Percentiles rank a stretch among this genome's conserved stretches.
phyloP scores from a whole-genome alignment of 2,329 filamentous ascomycete species.

The Fusarium staphyleae region DNA sequence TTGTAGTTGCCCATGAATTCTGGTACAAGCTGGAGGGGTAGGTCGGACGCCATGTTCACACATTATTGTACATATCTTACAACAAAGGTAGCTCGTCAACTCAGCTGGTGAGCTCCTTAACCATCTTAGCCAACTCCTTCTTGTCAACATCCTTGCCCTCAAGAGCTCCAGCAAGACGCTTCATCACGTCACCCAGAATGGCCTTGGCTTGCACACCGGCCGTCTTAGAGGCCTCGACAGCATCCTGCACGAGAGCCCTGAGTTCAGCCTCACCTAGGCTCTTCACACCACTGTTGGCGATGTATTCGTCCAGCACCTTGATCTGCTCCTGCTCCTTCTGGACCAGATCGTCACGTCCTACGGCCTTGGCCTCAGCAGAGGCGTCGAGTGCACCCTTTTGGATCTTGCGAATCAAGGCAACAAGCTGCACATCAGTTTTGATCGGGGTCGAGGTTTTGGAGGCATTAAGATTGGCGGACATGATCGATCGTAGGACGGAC shows the following conservation, averaged over 20 bases:
- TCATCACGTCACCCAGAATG: constrained; percentile 68
- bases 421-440: constrained; percentile 72
- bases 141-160: constrained; percentile 71
- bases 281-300: constrained; percentile 64
- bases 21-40: constrained; percentile 22
- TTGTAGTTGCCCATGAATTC: constrained; percentile 11
- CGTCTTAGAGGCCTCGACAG: constrained; percentile 58
- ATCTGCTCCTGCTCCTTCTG: constrained; percentile 74
- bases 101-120: constrained; percentile 58
- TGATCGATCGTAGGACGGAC: constrained; percentile 70
- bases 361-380: constrained; percentile 67
- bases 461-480: constrained; percentile 76
- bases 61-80: constrained; percentile 40
- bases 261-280: constrained; percentile 67
- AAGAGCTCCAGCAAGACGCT: constrained; percentile 61
- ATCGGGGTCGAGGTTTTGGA: constrained; percentile 77
- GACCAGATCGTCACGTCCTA: constrained; percentile 71
- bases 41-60: constrained; percentile 7
- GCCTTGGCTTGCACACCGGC: constrained; percentile 55
- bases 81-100: constrained; percentile 1
- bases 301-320: constrained; percentile 70
- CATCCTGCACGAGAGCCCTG: constrained; percentile 57
- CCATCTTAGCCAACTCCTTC: constrained; percentile 64
- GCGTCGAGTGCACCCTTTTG: constrained; percentile 65
- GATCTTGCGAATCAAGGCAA: constrained; percentile 71